These are phyloP conservation scores for Kuraishia piskuri DNA, from an alignment of 805 yeast species.

Conservation along the genomic window DNA sequence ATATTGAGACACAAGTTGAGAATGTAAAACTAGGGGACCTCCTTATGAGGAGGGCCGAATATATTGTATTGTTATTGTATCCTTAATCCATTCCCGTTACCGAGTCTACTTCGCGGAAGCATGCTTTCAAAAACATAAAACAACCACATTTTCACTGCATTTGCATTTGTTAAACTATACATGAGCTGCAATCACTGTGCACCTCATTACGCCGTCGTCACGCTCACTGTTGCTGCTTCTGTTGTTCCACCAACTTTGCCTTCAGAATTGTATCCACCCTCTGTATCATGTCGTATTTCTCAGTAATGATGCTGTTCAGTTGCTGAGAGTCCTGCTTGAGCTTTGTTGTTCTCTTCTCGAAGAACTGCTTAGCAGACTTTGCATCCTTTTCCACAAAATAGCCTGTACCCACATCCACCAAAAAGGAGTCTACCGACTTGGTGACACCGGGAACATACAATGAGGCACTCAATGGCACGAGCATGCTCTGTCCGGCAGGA, in stretches of 20 bases:
- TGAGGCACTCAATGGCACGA: conserved; percentile 86
- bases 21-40: neutral
- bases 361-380: conserved; percentile 60
- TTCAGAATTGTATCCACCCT: conserved; percentile 53
- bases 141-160: too few relatives aligned
- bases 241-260: conserved; percentile 40
- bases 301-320: conserved; percentile 64
- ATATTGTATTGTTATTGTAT: conserved; percentile 1
- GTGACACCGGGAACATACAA: conserved; percentile 83
- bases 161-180: neutral
- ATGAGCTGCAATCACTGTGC: neutral
- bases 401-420: conserved; percentile 96
- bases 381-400: conserved; percentile 79
- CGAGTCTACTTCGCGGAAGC: neutral
- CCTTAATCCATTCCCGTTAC: neutral
- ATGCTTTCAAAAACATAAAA: too few relatives aligned
- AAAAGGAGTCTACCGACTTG: conserved; percentile 53
- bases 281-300: conserved; percentile 58
- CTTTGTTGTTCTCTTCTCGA: conserved; percentile 64
- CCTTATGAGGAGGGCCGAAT: neutral
- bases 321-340: conserved; percentile 66
- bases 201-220: neutral
- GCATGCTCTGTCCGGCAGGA: conserved; percentile 38
- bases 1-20: neutral
- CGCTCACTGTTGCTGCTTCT: conserved; percentile 14